Base-by-base conservation (phyloP, 345 rosid genomes). In the Psidium friedrichsthalianum region DNA sequence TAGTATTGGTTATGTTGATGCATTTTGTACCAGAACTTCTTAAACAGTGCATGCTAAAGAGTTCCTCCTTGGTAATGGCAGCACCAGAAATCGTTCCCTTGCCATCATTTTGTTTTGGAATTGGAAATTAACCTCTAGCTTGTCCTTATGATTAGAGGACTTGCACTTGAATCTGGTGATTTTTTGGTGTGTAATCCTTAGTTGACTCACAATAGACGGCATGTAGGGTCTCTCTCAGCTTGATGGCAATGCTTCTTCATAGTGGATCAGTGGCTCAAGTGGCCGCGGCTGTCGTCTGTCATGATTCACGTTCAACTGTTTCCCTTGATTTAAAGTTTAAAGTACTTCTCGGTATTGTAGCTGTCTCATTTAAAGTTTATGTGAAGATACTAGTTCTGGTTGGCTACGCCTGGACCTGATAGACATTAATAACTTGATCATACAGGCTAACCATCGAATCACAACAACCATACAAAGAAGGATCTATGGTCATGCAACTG, bases 391-490 rank as follows among this genome's bases (percentile, higher is more conserved):
- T 25, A 56, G 14, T 15, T 13, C 3, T 56, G 11, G n/a, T 15
- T 56, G 74, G 3, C 78, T 18, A 69, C 78, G 18, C 5, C 47
- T 64, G 44, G 44, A 64, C 15, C 42, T 18, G 80, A 69, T 69
- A 21, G 25, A 69, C 47, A 32, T 21, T 69, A 36, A 36, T 69
- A 18, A 69, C 47, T 69, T 69, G 80, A 32, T 69, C 13, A 36
- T 69, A 84, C n/a, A 96, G 99, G 89, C 94, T 52, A 97, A 96
- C 86, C 99, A 96, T 85, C 91, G 93, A 86, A 59, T 93, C 78
- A 91, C 98, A 51, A 97, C 99, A 47, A 90, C 89, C 87, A 92
- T 91, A 90, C 99, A 97, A 91, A 92, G 99, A 88, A 74, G 96
- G 51, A 86, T 94, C 80, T 91, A 96, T 89, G 83, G 97, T 40